A percentile compares a stretch with the other conserved stretches of the same genome.
These are phyloP conservation scores for Alopecurus myosuroides DNA, from an alignment of 176 grass and related monocot species.

Conservation along the genomic window DNA sequence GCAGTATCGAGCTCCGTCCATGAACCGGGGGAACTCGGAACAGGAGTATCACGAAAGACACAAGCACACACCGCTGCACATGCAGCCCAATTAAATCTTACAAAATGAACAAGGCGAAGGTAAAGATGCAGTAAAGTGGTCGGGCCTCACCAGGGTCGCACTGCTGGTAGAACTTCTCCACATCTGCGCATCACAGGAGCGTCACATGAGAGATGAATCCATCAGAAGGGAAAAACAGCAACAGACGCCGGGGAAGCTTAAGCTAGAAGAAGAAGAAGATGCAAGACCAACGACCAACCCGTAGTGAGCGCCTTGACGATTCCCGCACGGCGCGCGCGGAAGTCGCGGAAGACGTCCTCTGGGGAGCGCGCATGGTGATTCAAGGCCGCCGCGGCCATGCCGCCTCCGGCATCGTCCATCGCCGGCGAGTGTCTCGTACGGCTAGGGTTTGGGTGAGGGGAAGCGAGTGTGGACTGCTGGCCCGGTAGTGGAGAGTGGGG, in stretches of 20 bases:
- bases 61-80: neutral
- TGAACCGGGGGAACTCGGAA: neutral
- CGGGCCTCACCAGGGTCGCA: conserved; percentile 74
- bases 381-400: conserved; percentile 10
- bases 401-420: conserved; percentile 43
- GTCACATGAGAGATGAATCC: neutral
- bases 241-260: neutral
- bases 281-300: conserved; percentile 11
- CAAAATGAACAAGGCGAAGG: neutral
- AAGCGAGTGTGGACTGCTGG: neutral
- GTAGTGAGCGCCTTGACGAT: conserved; percentile 86
- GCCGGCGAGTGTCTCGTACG: neutral
- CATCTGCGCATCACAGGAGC: conserved; percentile 53
- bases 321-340: conserved; percentile 62
- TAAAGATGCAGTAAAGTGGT: neutral
- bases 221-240: neutral
- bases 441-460: conserved; percentile 20
- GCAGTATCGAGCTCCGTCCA: conserved; percentile 17
- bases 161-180: conserved; percentile 73
- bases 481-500: neutral
- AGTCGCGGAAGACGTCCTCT: conserved; percentile 76
- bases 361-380: conserved; percentile 49
- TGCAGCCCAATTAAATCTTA: neutral
- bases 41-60: neutral
- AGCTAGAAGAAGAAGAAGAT: neutral